These are phyloP conservation scores for Aspergillus felis DNA, from an alignment of 2,329 filamentous ascomycete genomes.

Conservation along the genomic window DNA sequence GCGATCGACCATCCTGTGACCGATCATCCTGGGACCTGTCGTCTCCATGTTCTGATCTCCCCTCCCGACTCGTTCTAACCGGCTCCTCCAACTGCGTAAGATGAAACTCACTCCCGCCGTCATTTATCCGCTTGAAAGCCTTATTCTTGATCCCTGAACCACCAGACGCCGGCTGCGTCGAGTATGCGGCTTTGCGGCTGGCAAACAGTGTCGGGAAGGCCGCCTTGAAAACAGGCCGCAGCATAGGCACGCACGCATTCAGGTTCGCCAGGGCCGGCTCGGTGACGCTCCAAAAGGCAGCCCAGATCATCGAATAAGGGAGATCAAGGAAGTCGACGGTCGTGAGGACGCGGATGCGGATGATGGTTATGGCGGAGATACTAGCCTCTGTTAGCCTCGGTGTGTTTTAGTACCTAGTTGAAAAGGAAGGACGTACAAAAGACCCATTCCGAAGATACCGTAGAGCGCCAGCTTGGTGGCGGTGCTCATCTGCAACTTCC, in stretches of 20 bases:
- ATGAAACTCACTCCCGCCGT: neutral
- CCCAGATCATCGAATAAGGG: conserved; percentile 19
- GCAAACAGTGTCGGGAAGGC: conserved; percentile 11
- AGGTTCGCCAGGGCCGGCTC: conserved; percentile 21
- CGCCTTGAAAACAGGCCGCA: conserved; percentile 19
- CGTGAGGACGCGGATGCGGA: conserved; percentile 21
- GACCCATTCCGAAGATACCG: conserved; percentile 21
- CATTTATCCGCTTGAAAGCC: neutral
- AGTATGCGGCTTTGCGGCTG: neutral
- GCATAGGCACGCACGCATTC: conserved; percentile 22
- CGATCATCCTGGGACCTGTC: neutral
- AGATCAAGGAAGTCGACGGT: conserved; percentile 19
- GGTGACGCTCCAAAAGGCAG: conserved; percentile 24
- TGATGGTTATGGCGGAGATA: conserved; percentile 22
- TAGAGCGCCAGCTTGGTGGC: conserved; percentile 19
- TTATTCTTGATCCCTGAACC: neutral
- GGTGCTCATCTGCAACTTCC: conserved; percentile 20
- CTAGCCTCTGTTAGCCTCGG: too few species aligned
- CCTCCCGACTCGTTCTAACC: neutral
- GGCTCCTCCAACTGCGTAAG: neutral
- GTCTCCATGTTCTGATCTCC: neutral
- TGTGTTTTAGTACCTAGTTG: neutral
- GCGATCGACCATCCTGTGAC: neutral
- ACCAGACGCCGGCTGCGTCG: neutral
- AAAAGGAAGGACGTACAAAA: conserved; percentile 15